Base-by-base conservation (phyloP, 1,139 yeast species). In the Sugiyamaella paludigena region DNA sequence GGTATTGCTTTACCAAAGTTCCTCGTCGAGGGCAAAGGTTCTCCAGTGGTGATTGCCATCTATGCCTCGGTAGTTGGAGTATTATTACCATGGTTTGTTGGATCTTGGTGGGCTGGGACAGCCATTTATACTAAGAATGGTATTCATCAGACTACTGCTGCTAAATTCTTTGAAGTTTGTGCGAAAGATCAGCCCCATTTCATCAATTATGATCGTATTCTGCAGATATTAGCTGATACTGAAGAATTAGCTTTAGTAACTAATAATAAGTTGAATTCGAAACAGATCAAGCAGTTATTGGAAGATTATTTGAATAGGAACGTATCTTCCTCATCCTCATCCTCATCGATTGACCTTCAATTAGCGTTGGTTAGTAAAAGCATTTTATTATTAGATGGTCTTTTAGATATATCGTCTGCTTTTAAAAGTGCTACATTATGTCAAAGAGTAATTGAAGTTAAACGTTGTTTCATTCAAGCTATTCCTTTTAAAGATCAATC, bases 1-100 rank as follows among this genome's bases (percentile, higher is more conserved):
- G 98, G 98, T 50, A 89, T 94, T 68, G 99, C 98, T 0, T 72
- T 94, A 58, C 99, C 99, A 36, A 84, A 85, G 65, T 88, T 88
- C 69, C 76, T 94, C 59, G 88, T 94, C 37, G 96, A 88, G 58
- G 92, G 95, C 31, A 77, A 81, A 52, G 84, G 85, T 37, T 84
- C 95, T 5, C 80, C 84, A 1, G 61, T 85, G 38, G 76, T 87
- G 58, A 67, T 84, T 36, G 79, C 84, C 26, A 67, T 79, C 7
- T 94, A 94, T 67, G 81, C 88, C 48, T 58, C 80, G 9, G 69
- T 87, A 43, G 81, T 94, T 58, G 97, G 95, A 19, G 74, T 84
- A 5, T 72, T 87, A 11, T 76, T 92, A 52, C 98, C 98, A 1
- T 73, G 73, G 49, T 69, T 87, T 45, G 98, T 94, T 29, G 87